phyloP scores from a whole-genome alignment of 768 basidiomycete species.

The Sporobolomyces phaffii region DNA sequence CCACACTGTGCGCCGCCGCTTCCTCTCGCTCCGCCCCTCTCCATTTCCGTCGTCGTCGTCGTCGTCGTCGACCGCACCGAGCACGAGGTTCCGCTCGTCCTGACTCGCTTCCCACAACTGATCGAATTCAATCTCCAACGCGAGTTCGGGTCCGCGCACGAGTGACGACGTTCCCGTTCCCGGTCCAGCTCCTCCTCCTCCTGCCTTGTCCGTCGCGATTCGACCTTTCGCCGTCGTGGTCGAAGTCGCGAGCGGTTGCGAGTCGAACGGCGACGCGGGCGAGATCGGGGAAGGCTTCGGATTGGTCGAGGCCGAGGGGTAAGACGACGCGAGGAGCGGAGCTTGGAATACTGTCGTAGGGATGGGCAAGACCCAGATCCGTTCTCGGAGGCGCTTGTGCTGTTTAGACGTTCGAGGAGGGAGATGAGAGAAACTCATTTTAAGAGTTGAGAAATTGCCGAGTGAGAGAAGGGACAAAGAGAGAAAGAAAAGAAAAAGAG shows the following conservation, averaged over 20 bases:
- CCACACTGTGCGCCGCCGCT: conserved; percentile 48
- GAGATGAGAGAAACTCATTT: no score
- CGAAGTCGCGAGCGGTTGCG: not conserved
- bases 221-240: not conserved
- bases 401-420: no score
- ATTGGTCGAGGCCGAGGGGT: conserved; percentile 24
- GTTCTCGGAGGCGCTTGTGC: conserved; percentile 51
- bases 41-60: conserved; percentile 46
- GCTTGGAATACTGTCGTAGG: conserved; percentile 38
- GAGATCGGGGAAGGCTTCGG: conserved; percentile 46
- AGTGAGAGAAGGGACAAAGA: not conserved
- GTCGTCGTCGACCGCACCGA: conserved; percentile 57
- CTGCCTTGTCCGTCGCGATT: not conserved
- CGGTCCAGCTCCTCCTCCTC: conserved; percentile 12
- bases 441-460: no score
- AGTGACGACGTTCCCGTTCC: no score
- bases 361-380: conserved; percentile 51
- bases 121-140: conserved; percentile 50
- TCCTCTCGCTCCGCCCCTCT: conserved; percentile 3
- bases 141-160: conserved; percentile 31
- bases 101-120: conserved; percentile 53
- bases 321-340: conserved; percentile 4
- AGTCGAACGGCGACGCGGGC: conserved; percentile 46
- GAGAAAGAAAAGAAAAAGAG: not conserved
- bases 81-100: conserved; percentile 67